Percentiles rank a stretch among this genome's conserved stretches.
These are phyloP conservation scores for Cercospora berteroae DNA, from an alignment of 2,329 filamentous ascomycete species.

Conservation along the genomic window DNA sequence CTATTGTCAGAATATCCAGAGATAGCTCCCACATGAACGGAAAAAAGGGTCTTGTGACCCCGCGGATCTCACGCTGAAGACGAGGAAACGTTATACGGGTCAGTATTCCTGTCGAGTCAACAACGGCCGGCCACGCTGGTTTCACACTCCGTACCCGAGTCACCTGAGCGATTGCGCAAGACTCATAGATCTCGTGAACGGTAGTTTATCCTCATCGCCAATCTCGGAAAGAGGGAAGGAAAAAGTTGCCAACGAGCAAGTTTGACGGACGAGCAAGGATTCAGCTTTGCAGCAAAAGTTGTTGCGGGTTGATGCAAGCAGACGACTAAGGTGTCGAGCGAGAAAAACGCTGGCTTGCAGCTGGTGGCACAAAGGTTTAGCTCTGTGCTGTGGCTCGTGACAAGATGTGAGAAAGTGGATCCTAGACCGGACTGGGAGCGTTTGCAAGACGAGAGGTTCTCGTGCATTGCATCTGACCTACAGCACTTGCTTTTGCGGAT, in stretches of 20 bases:
- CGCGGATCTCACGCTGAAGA: background rate
- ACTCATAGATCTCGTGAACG: background rate
- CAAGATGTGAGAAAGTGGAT: background rate
- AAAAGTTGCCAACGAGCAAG: background rate
- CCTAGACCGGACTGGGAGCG: background rate
- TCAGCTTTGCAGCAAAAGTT: background rate
- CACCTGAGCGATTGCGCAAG: background rate
- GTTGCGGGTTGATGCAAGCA: background rate
- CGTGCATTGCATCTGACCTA: background rate
- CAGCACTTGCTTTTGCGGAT: background rate
- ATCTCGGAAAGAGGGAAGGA: background rate
- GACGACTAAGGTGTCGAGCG: conserved; percentile 1
- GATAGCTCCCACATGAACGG: background rate
- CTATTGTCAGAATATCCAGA: background rate
- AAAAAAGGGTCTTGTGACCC: background rate
- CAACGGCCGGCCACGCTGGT: background rate
- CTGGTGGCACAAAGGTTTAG: conserved; percentile 3
- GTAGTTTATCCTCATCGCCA: background rate
- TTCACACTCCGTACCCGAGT: background rate
- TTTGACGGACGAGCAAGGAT: background rate
- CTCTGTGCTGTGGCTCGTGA: background rate
- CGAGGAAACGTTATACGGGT: background rate
- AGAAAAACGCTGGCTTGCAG: background rate
- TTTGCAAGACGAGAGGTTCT: background rate
- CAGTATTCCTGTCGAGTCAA: background rate